Percentiles rank a stretch among this genome's conserved stretches.
Conservation (phyloP, 2,329 filamentous ascomycete genomes). For the Epichloe sylvatica region DNA sequence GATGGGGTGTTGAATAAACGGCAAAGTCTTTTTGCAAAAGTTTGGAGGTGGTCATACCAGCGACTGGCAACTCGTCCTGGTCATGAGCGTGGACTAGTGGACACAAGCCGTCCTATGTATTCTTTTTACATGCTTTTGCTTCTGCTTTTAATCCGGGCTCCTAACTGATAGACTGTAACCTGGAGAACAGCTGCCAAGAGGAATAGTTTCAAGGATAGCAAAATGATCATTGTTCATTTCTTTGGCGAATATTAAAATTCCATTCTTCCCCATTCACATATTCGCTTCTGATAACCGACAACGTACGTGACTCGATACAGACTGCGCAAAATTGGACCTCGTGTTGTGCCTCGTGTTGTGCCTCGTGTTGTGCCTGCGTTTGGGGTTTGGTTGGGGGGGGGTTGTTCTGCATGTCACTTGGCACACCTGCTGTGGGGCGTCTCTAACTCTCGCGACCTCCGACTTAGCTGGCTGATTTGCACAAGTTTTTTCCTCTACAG, state of each 20-base stretch:
- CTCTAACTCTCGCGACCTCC: too few species aligned
- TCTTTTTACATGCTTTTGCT: not conserved
- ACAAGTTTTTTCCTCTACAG: too few species aligned
- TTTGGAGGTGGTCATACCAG: not conserved
- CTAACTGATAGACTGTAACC: not conserved
- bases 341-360: too few species aligned
- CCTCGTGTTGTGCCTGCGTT: too few species aligned
- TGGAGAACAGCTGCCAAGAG: not conserved
- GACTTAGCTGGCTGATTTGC: too few species aligned
- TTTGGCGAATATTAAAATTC: not conserved
- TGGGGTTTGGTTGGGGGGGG: too few species aligned
- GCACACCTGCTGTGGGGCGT: too few species aligned
- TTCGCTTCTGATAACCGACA: too few species aligned
- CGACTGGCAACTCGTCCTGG: not conserved
- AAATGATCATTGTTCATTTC: not conserved
- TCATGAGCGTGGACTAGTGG: not conserved
- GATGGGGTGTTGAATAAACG: constrained; percentile 2
- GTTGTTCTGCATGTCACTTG: too few species aligned
- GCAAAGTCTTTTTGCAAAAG: not conserved
- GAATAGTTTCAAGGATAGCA: not conserved
- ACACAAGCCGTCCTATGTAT: not conserved
- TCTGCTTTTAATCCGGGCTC: not conserved
- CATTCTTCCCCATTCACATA: too few species aligned
- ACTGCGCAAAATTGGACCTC: too few species aligned
- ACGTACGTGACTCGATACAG: too few species aligned